Percentiles rank a stretch among this genome's conserved stretches.
These are phyloP conservation scores for Pontederia crassipes DNA, from an alignment of 176 grass and related monocot genomes.

Conservation along the genomic window DNA sequence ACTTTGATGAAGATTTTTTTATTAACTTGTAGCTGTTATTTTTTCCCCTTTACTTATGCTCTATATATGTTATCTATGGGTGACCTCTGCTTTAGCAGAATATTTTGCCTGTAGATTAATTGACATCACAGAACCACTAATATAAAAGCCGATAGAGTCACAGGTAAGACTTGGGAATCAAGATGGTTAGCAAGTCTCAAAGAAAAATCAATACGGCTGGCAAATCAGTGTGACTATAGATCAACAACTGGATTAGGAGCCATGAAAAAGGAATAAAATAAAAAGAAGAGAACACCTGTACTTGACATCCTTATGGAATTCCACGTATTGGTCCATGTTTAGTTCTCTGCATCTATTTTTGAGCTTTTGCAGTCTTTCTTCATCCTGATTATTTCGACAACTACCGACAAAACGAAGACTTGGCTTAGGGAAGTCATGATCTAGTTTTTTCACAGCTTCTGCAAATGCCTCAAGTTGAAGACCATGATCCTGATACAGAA, in stretches of 20 bases:
- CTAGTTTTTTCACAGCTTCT: slow-evolving; percentile 54
- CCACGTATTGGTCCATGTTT: slow-evolving; percentile 64
- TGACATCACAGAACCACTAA: no score
- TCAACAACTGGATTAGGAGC: neutral
- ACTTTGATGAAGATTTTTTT: no score
- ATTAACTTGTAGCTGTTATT: no score
- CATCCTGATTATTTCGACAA: slow-evolving; percentile 78
- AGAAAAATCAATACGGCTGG: no score
- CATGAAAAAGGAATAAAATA: neutral
- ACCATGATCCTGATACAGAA: slow-evolving; percentile 52
- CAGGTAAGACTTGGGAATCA: no score
- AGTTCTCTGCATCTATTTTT: slow-evolving; percentile 59
- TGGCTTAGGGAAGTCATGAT: slow-evolving; percentile 39
- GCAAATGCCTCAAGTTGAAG: slow-evolving; percentile 93
- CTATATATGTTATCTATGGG: no score
- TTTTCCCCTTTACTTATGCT: no score
- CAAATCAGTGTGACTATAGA: no score
- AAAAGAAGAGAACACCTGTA: slow-evolving; percentile 27
- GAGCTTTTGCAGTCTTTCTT: slow-evolving; percentile 70
- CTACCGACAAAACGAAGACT: slow-evolving; percentile 81
- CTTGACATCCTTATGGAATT: slow-evolving; percentile 70
- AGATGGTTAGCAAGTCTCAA: no score
- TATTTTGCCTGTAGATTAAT: no score
- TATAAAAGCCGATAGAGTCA: no score
- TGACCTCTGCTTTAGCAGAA: no score